Base-by-base conservation (phyloP, 805 yeast species). In the Wickerhamomyces silvicola region DNA sequence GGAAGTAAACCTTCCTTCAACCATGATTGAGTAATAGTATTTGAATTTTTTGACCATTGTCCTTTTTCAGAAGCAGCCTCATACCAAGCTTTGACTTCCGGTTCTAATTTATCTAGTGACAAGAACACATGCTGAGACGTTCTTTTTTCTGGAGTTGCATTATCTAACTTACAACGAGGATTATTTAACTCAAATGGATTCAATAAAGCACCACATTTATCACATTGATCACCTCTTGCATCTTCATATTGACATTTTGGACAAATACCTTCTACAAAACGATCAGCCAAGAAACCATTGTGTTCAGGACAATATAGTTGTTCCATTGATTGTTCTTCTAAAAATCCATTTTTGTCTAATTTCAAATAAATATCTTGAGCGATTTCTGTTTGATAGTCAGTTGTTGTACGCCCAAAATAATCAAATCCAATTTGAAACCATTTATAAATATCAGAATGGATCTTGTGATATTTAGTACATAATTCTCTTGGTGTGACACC, bases 141-240 rank as follows among this genome's bases (percentile, higher is more conserved):
- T 48, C 76, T 77, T 32, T 82, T 81, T 31, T 75, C 74, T 22
- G 99, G 99, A 9, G 81, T 68, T 28, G 86, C 71, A 46, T 75
- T 72, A 54, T 92, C 98, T 39, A 92, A 63, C 63, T 92, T 90
- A 75, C 99, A 92, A 48, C 95, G 83, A 34, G 99, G 97, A 42
- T 88, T 74, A 44, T 90, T 79, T 57, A 92, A 73, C 61, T 92
- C 97, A 52, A 87, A 81, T 31, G 98, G 95, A 57, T 90, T 83
- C 48, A 92, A 69, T 43, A 92, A 68, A 38, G 65, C 62, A 44
- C 98, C 99, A 69, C 99, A 92, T 51, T 80, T 80, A 60, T 92
- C 99, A 72, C 99, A 92, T 68, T 92, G 99, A 60, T 92, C 99
- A 48, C 99, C 99, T 60, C 98, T 78, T 20, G 99, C 99, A 57